Evolutionary conservation across 106 monocot species (phyloP).

Genomic region (Platanthera zijinensis): DNA sequence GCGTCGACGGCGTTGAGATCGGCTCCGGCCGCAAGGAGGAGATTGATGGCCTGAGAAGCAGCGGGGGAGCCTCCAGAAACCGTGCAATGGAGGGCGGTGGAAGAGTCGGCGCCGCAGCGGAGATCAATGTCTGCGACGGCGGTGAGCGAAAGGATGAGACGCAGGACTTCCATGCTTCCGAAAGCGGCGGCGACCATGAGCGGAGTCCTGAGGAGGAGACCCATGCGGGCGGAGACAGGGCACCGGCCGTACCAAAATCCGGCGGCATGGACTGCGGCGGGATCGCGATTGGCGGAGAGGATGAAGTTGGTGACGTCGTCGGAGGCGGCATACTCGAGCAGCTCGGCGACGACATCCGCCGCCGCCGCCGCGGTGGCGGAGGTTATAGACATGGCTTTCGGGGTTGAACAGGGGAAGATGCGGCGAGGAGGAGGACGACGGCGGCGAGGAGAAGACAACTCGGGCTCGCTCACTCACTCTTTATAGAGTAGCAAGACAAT

Average conservation of each 20-base stretch:
- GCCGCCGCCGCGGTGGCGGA: neutral
- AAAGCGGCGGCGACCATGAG: slow-evolving; percentile 49
- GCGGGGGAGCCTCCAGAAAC: slow-evolving; percentile 18
- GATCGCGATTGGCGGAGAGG: neutral
- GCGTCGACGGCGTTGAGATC: neutral
- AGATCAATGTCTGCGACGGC: slow-evolving; percentile 25
- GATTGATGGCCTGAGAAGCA: slow-evolving; percentile 27
- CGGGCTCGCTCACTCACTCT: neutral
- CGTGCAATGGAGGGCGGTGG: slow-evolving; percentile 45
- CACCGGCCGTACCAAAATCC: slow-evolving; percentile 34
- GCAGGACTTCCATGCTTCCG: slow-evolving; percentile 33
- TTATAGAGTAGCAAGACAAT: neutral
- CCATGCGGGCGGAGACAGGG: slow-evolving; percentile 20
- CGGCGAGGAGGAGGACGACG: neutral
- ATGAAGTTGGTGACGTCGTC: neutral
- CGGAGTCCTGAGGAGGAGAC: slow-evolving; percentile 25
- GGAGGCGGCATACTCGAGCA: slow-evolving; percentile 7
- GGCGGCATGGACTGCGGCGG: slow-evolving; percentile 19
- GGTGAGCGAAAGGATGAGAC: slow-evolving; percentile 28
- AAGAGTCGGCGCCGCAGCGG: slow-evolving; percentile 18
- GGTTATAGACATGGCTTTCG: neutral
- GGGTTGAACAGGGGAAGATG: neutral
- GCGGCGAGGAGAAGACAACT: neutral
- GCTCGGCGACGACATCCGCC: slow-evolving; percentile 3
- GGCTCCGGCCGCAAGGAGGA: slow-evolving; percentile 11